Percentiles rank a stretch among this genome's conserved stretches.
Evolutionary conservation across 495 filamentous ascomycete species (phyloP).

Genomic region (Penicillium waksmanii): DNA sequence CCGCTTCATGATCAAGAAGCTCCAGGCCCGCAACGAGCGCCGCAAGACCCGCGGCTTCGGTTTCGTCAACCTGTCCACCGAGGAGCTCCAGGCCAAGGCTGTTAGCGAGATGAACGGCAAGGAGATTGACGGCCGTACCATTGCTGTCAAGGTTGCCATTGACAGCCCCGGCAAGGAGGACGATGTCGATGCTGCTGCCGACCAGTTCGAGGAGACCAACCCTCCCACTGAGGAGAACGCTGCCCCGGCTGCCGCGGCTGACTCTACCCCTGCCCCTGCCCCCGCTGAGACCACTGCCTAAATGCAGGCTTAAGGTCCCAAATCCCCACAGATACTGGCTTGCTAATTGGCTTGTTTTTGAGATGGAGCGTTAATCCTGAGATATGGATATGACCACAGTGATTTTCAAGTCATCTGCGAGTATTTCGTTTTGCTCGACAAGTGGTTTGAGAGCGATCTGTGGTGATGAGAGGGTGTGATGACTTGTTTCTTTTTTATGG

Average conservation of each 20-base stretch:
- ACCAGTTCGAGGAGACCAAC: constrained; percentile 48
- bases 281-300: constrained; percentile 36
- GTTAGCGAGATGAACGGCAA: constrained; percentile 98
- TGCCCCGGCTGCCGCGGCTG: constrained; percentile 27
- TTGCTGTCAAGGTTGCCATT: constrained; percentile 99
- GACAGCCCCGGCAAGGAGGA: constrained; percentile 99
- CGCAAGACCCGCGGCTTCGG: constrained; percentile 99
- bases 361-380: constrained; percentile 8
- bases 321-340: constrained; percentile 28
- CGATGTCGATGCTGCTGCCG: constrained; percentile 71
- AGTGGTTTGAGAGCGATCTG: constrained; percentile 15
- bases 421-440: constrained; percentile 25
- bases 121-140: constrained; percentile 97
- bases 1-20: constrained; percentile 99
- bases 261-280: constrained; percentile 11
- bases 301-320: constrained; percentile 25
- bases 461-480: constrained; percentile 26
- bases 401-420: constrained; percentile 13
- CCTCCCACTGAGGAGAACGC: constrained; percentile 45
- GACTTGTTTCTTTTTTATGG: constrained; percentile 28
- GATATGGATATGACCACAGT: constrained; percentile 23
- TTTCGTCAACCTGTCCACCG: constrained; percentile 92
- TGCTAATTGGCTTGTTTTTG: constrained; percentile 21
- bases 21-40: constrained; percentile 93
- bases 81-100: constrained; percentile 96